Evolutionary conservation across 2,329 filamentous ascomycete genomes (phyloP), one percentile per base, ranked within the genome.

Genomic region (Aurifilum marmelostoma): DNA sequence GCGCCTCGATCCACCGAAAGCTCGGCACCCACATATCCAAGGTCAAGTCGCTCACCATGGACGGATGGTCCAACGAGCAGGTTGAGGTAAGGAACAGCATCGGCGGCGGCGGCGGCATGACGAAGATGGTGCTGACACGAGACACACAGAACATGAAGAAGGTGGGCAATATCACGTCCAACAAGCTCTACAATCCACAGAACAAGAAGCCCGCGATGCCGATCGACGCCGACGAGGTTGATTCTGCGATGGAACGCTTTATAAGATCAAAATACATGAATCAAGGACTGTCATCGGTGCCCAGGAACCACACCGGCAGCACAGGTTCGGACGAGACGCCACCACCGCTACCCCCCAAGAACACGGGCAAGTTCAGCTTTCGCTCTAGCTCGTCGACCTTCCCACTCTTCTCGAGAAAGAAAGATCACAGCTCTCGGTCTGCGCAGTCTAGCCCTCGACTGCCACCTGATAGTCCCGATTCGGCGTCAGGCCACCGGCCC

Each of bases 31-130:
- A 99, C 80, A 93, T 99, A 72, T 97, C 94, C 73, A 99, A 99
- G 80, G 94, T 99, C 83, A 99, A 99, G 81, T 98, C 94, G 50
- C 81, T 99, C 82, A 98, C 92, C 80, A 98, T 99, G 94, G 96
- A 99, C 81, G 96, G 91, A 74, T 99, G 96, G 96, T 90, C 92
- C 63, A 91, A 91, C 76, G 96, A 98, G 71, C 96, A 99, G 82
- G 94, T 99, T 72, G 96, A 99, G 82, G 94, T 97, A 84, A 81
- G 88, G 81, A 65, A 21, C 34, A 8, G 16, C 27, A 60, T 39
- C 24, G 24, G 37, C 8, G 4, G 9, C 6, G 37, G n/a, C 39
- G 14, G 1, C n/a, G n/a, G 9, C 32, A 29, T 2, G 34, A 9
- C 34, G 16, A 7, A 12, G 54, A 56, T 27, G 64, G 39, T 47